phyloP scores from a whole-genome alignment of 306 rosid species.

The Crotalaria pallida region DNA sequence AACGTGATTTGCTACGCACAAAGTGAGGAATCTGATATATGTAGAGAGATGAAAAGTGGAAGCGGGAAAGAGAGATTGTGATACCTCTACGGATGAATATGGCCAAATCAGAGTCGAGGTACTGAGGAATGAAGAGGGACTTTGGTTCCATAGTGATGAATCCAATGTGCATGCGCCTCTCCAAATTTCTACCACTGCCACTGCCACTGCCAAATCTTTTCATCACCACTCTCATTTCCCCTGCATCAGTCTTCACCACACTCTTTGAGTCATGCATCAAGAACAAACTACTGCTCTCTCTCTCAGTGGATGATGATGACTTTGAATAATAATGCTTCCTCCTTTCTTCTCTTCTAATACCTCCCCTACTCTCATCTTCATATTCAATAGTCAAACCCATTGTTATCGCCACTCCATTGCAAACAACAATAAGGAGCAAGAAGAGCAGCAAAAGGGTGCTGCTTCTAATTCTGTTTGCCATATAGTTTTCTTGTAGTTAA shows the following conservation, averaged over 20 bases:
- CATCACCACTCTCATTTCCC: constrained; percentile 61
- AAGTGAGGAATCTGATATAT: too few species aligned
- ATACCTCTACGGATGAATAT: constrained; percentile 70
- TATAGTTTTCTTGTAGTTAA: not conserved
- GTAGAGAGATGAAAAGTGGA: too few species aligned
- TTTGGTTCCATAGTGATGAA: constrained; percentile 83
- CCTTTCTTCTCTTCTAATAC: not conserved
- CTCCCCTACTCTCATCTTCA: constrained; percentile 6
- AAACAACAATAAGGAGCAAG: constrained; percentile 37
- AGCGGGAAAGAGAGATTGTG: not conserved
- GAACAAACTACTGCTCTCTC: constrained; percentile 30
- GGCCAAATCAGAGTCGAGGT: constrained; percentile 68
- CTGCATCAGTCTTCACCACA: constrained; percentile 57
- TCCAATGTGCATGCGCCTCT: constrained; percentile 61
- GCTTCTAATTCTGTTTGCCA: constrained; percentile 44
- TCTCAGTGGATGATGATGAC: not conserved
- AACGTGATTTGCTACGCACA: too few species aligned
- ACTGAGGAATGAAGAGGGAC: constrained; percentile 75
- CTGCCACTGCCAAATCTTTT: constrained; percentile 26
- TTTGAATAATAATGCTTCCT: too few species aligned
- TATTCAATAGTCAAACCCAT: constrained; percentile 23
- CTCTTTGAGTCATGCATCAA: constrained; percentile 40
- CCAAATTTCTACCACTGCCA: constrained; percentile 21
- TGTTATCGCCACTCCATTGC: constrained; percentile 40
- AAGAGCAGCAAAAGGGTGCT: constrained; percentile 39